Evolutionary conservation across 768 basidiomycete genomes (phyloP).

Genomic region (Russula abietina): DNA sequence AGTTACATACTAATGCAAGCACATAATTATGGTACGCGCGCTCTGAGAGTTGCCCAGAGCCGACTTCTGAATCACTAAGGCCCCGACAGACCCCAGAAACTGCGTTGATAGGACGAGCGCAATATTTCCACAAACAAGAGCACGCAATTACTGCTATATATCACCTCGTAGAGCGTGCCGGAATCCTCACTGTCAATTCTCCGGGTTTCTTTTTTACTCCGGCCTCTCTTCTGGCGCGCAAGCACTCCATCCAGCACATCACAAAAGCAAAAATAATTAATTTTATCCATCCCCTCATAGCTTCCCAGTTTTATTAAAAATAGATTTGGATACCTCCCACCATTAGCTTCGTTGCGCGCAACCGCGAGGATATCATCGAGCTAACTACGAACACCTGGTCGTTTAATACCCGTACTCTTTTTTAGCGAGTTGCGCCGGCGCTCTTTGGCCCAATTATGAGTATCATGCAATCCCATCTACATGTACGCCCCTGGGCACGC

Average conservation of each 20-base stretch:
- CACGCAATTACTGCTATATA: neutral
- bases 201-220: neutral
- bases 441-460: neutral
- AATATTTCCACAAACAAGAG: neutral
- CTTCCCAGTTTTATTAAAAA: neutral
- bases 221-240: neutral
- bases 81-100: neutral
- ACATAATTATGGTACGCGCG: neutral
- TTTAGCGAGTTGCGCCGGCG: neutral
- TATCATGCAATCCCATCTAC: neutral
- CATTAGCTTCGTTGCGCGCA: neutral
- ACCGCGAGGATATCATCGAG: neutral
- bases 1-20: too few relatives aligned
- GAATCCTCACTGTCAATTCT: neutral
- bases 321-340: neutral
- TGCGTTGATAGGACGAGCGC: neutral
- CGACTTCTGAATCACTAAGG: neutral
- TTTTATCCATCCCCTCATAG: neutral
- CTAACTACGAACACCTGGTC: neutral
- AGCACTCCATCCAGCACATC: neutral
- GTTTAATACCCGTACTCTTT: neutral
- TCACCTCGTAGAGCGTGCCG: too few relatives aligned
- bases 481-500: neutral
- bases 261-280: neutral
- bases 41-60: neutral